These are phyloP conservation scores for Phytopythium vexans DNA, from an alignment of 352 stramenopile genomes.

Conservation along the genomic window DNA sequence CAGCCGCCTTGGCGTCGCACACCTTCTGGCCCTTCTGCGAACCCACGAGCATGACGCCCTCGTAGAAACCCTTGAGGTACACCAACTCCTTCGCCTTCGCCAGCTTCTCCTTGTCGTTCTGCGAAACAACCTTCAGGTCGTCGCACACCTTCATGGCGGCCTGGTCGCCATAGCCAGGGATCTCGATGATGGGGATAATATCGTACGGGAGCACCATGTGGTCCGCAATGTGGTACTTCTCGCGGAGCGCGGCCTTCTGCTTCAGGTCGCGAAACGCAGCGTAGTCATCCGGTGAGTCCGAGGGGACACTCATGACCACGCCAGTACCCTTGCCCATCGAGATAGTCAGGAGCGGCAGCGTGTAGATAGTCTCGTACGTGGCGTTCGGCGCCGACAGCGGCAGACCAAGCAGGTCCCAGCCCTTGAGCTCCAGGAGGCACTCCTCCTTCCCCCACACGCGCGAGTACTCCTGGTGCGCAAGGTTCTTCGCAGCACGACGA, in stretches of 20 bases:
- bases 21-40: conserved; percentile 96
- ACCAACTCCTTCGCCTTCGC: conserved; percentile 97
- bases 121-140: conserved; percentile 97
- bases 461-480: conserved; percentile 95
- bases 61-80: conserved; percentile 99
- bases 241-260: conserved; percentile 96
- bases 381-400: conserved; percentile 95
- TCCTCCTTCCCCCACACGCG: conserved; percentile 87
- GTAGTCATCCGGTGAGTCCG: conserved; percentile 99
- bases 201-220: conserved; percentile 98
- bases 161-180: conserved; percentile 97
- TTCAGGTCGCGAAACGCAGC: conserved; percentile 98
- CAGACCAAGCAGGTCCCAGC: conserved; percentile 96
- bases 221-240: conserved; percentile 98
- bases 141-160: conserved; percentile 95
- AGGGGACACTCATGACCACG: conserved; percentile 98
- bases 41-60: conserved; percentile 97
- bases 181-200: conserved; percentile 99
- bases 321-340: conserved; percentile 99
- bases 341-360: conserved; percentile 98
- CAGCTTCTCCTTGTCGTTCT: conserved; percentile 99
- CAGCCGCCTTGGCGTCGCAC: conserved; percentile 96
- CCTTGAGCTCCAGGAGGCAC: conserved; percentile 90
- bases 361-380: conserved; percentile 99
- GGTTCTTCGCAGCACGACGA: conserved; percentile 89